Conservation (phyloP, 306 rosid genomes). For the Echinosophora koreensis region DNA sequence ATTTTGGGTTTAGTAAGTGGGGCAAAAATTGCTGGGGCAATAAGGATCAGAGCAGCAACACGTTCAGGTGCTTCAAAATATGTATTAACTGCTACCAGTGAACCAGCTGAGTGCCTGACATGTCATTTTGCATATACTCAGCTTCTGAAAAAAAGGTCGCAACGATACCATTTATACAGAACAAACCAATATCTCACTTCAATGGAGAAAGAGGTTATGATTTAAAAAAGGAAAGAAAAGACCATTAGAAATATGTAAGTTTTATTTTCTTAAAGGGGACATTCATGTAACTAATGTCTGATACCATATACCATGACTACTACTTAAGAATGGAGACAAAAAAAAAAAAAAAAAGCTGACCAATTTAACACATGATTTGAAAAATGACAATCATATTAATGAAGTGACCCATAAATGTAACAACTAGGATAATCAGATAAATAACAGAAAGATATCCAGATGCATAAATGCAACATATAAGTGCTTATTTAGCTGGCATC, state of each 20-base stretch:
- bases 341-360: neutral
- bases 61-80: conserved; percentile 92
- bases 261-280: conserved; percentile 24
- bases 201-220: conserved; percentile 17
- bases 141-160: conserved; percentile 21
- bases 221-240: neutral
- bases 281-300: conserved; percentile 16
- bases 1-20: conserved; percentile 54
- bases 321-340: conserved; percentile 4
- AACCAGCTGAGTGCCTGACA: conserved; percentile 96
- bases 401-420: conserved; percentile 20
- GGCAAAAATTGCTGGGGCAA: conserved; percentile 90
- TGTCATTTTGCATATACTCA: conserved; percentile 44
- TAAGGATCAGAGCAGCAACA: conserved; percentile 85
- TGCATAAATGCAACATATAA: conserved; percentile 27
- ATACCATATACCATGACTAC: conserved; percentile 3
- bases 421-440: conserved; percentile 25
- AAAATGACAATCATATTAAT: neutral
- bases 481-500: conserved; percentile 18
- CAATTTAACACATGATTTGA: conserved; percentile 29
- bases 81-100: conserved; percentile 77
- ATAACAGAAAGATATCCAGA: neutral
- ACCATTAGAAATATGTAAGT: neutral
- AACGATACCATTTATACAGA: neutral
- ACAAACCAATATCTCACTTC: conserved; percentile 16